These are phyloP conservation scores for Cryptococcus wingfieldii DNA, from an alignment of 1,284 basidiomycete genomes.

Conservation along the genomic window DNA sequence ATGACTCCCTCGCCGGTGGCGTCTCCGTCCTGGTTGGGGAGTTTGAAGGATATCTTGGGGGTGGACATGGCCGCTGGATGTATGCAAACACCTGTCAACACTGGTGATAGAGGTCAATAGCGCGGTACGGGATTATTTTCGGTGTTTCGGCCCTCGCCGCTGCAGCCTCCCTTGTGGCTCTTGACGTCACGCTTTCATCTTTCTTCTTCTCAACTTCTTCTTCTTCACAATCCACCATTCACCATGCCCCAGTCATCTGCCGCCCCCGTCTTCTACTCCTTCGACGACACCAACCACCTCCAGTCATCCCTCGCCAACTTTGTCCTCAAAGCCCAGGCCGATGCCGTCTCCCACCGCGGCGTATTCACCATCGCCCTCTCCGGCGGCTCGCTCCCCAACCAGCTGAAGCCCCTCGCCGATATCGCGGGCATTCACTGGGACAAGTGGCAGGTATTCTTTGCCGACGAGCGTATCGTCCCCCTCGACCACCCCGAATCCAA, in stretches of 20 bases:
- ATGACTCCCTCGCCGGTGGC: slow-evolving; percentile 35
- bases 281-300: slow-evolving; percentile 56
- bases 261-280: slow-evolving; percentile 69
- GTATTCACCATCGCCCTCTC: slow-evolving; percentile 90
- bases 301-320: slow-evolving; percentile 61
- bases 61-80: slow-evolving; percentile 35
- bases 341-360: slow-evolving; percentile 80
- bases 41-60: slow-evolving; percentile 42
- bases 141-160: not conserved
- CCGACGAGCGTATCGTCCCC: slow-evolving; percentile 10
- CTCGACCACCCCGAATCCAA: slow-evolving; percentile 65
- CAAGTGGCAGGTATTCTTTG: slow-evolving; percentile 33
- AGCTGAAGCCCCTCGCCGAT: slow-evolving; percentile 45
- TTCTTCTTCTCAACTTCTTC: no score
- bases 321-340: slow-evolving; percentile 81
- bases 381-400: slow-evolving; percentile 85
- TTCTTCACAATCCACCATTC: not conserved
- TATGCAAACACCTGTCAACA: not conserved
- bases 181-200: not conserved
- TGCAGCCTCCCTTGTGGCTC: not conserved
- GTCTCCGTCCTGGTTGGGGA: slow-evolving; percentile 19
- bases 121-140: not conserved
- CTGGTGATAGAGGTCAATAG: not conserved
- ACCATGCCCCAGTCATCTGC: slow-evolving; percentile 43
- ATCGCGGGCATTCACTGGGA: slow-evolving; percentile 43